Conservation (phyloP, 2,329 filamentous ascomycete genomes). For the Talaromyces amestolkiae region DNA sequence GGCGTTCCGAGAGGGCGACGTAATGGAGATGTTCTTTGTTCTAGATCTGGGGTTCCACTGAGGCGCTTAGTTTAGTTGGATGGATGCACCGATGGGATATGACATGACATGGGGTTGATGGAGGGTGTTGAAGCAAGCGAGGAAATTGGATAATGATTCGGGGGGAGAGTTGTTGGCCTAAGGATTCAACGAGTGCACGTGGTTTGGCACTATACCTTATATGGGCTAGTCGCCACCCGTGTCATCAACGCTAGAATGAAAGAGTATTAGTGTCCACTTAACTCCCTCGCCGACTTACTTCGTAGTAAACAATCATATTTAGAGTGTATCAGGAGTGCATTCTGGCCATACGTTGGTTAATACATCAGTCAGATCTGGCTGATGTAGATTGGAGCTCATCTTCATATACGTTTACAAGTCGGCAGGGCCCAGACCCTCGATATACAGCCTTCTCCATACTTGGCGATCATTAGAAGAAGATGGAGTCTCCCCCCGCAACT, state of each 20-base stretch:
- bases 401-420: too few relatives aligned
- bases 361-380: too few relatives aligned
- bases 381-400: too few relatives aligned
- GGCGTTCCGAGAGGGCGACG: background rate
- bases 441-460: background rate
- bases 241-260: background rate
- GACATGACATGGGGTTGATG: background rate
- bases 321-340: too few relatives aligned
- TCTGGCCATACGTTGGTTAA: too few relatives aligned
- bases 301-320: too few relatives aligned
- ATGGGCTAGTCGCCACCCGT: background rate
- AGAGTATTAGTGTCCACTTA: conserved; percentile 14
- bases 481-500: background rate
- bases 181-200: background rate
- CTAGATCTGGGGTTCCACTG: background rate
- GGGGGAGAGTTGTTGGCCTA: background rate
- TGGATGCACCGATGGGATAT: background rate
- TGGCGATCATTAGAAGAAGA: background rate
- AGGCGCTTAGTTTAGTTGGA: background rate
- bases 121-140: background rate
- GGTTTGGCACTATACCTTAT: background rate
- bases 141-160: background rate
- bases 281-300: too few relatives aligned
- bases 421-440: too few relatives aligned
- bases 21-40: background rate